These are phyloP conservation scores for Xylaria curta DNA, from an alignment of 495 filamentous ascomycete species.

Conservation along the genomic window DNA sequence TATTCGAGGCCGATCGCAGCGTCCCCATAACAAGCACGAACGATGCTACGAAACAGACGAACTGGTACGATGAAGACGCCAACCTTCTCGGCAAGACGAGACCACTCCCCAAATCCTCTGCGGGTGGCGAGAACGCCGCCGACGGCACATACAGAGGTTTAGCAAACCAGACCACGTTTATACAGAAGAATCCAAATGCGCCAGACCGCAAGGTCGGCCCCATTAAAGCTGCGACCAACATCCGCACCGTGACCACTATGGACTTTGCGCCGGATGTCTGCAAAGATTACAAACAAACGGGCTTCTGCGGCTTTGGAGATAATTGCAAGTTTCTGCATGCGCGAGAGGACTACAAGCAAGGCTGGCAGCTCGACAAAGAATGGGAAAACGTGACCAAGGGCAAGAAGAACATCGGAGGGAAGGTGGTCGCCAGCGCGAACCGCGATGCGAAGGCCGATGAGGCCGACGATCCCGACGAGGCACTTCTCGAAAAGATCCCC, in stretches of 20 bases:
- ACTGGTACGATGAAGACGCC: slow-evolving; percentile 83
- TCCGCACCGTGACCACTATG: slow-evolving; percentile 86
- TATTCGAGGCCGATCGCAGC: slow-evolving; percentile 65
- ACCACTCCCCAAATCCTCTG: slow-evolving; percentile 35
- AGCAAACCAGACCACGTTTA: slow-evolving; percentile 73
- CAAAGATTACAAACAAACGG: slow-evolving; percentile 93
- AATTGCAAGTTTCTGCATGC: slow-evolving; percentile 89
- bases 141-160: slow-evolving; percentile 81
- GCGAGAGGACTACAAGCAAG: slow-evolving; percentile 87
- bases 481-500: slow-evolving; percentile 82
- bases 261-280: slow-evolving; percentile 95
- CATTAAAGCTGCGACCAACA: slow-evolving; percentile 86
- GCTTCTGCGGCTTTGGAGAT: slow-evolving; percentile 82
- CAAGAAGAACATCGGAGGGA: slow-evolving; percentile 69
- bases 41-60: slow-evolving; percentile 91
- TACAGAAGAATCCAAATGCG: slow-evolving; percentile 83
- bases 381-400: slow-evolving; percentile 88
- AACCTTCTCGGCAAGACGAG: slow-evolving; percentile 71
- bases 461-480: slow-evolving; percentile 70
- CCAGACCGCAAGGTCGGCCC: slow-evolving; percentile 77
- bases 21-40: slow-evolving; percentile 68
- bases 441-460: slow-evolving; percentile 49
- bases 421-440: slow-evolving; percentile 67
- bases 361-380: slow-evolving; percentile 93
- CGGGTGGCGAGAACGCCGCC: slow-evolving; percentile 32